Percentiles rank a stretch among this genome's conserved stretches.
phyloP scores from a whole-genome alignment of 768 basidiomycete genomes.

The Trametes maxima region DNA sequence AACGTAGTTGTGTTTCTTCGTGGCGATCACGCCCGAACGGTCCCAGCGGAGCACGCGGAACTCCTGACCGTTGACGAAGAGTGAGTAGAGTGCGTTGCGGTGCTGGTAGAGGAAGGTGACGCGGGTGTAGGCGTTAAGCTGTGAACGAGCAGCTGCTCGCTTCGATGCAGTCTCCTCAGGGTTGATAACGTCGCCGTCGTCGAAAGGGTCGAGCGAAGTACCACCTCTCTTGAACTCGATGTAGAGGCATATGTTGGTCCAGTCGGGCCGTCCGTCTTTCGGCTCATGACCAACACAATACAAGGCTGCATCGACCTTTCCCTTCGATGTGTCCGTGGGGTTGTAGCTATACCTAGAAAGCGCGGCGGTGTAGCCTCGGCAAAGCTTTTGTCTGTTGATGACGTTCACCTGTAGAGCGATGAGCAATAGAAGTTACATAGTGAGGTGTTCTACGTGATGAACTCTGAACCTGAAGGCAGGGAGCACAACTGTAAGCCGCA shows the following conservation, averaged over 20 bases:
- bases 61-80: constrained; percentile 2
- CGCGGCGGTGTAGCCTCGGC: neutral
- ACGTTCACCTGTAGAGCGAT: neutral
- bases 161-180: neutral
- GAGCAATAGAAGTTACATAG: too few species aligned
- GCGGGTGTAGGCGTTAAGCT: neutral
- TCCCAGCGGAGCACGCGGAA: constrained; percentile 7
- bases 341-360: neutral
- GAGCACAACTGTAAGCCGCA: too few species aligned
- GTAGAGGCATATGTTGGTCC: neutral
- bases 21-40: neutral
- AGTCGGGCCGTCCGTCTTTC: neutral
- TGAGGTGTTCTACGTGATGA: too few species aligned
- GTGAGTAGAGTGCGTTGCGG: neutral
- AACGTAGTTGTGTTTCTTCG: neutral
- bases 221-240: neutral
- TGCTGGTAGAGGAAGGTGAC: neutral
- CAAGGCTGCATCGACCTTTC: neutral
- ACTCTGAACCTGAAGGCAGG: too few species aligned
- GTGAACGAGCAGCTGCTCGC: neutral
- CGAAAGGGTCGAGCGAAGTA: neutral
- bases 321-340: neutral
- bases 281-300: neutral
- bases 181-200: neutral
- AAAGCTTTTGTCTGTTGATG: neutral